phyloP scores from a whole-genome alignment of 2,329 filamentous ascomycete genomes.

The Cyclaneusma minus region DNA sequence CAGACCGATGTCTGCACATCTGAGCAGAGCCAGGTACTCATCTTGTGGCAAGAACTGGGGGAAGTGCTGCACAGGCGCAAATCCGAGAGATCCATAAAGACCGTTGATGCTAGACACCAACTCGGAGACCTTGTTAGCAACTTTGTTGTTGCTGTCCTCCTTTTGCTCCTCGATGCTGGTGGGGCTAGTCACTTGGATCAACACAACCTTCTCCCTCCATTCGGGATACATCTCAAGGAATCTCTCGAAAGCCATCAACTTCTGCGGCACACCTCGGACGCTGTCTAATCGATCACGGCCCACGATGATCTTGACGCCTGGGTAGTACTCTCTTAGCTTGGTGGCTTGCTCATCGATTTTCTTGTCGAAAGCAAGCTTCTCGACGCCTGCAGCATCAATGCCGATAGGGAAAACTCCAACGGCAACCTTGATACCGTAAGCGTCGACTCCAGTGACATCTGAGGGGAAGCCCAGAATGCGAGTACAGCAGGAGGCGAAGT shows the following conservation, averaged over 20 bases:
- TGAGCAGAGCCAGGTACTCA: slow-evolving; percentile 89
- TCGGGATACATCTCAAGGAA: slow-evolving; percentile 85
- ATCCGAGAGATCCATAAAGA: slow-evolving; percentile 72
- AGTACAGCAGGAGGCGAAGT: slow-evolving; percentile 89
- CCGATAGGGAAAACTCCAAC: slow-evolving; percentile 92
- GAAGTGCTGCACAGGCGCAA: slow-evolving; percentile 86
- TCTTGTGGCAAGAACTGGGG: slow-evolving; percentile 80
- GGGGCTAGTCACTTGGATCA: slow-evolving; percentile 90
- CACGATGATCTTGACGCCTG: slow-evolving; percentile 88
- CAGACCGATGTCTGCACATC: slow-evolving; percentile 77
- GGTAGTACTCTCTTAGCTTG: slow-evolving; percentile 61
- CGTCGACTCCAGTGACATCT: slow-evolving; percentile 70
- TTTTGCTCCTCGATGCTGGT: slow-evolving; percentile 65
- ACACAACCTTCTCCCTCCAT: slow-evolving; percentile 80
- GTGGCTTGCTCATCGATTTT: slow-evolving; percentile 57
- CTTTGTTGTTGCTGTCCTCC: slow-evolving; percentile 63
- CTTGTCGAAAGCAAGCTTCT: slow-evolving; percentile 57
- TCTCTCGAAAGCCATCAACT: slow-evolving; percentile 83
- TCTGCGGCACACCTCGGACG: slow-evolving; percentile 86
- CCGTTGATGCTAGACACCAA: slow-evolving; percentile 87
- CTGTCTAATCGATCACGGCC: slow-evolving; percentile 88
- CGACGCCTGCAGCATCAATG: slow-evolving; percentile 73
- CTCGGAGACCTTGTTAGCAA: slow-evolving; percentile 78
- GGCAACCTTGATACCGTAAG: slow-evolving; percentile 75
- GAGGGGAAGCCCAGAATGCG: slow-evolving; percentile 83